Conservation (phyloP, 2,329 filamentous ascomycete genomes). For the Ophiocordyceps robertsii region DNA sequence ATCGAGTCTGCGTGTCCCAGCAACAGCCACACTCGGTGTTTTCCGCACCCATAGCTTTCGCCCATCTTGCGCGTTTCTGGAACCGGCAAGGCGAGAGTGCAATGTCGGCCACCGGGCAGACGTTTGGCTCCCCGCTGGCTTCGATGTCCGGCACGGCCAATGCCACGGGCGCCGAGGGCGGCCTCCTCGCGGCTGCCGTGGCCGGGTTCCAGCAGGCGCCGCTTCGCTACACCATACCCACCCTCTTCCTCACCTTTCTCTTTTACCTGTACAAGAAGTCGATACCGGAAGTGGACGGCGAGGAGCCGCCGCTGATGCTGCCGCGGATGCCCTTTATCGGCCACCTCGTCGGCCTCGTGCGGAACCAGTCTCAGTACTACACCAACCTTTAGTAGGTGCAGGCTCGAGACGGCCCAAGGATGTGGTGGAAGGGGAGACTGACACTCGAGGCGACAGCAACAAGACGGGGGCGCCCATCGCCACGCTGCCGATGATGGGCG, state of each 20-base stretch:
- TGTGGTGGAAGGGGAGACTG: neutral
- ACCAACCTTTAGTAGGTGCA: slow-evolving; percentile 8
- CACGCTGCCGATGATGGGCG: slow-evolving; percentile 28
- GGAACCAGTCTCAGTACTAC: slow-evolving; percentile 6
- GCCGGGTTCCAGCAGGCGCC: slow-evolving; percentile 1
- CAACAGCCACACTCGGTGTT: too few relatives aligned
- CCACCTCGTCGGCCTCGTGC: slow-evolving; percentile 24
- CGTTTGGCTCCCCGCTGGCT: neutral
- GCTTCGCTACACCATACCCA: neutral
- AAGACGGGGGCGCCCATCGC: slow-evolving; percentile 20
- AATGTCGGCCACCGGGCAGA: neutral
- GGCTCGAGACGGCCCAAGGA: too few relatives aligned
- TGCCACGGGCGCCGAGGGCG: neutral
- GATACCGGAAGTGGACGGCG: neutral
- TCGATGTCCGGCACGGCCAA: neutral
- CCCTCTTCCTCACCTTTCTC: neutral
- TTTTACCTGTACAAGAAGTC: neutral
- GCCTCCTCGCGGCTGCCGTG: neutral
- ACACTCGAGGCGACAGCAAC: slow-evolving; percentile 7
- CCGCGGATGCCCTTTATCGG: slow-evolving; percentile 14
- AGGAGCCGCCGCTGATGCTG: slow-evolving; percentile 1
- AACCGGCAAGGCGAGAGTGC: neutral
- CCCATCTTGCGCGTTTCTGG: neutral
- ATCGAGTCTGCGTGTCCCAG: too few relatives aligned
- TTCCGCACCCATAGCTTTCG: too few relatives aligned